Evolutionary conservation across 352 stramenopile genomes (phyloP).

Genomic region (Pelagophyceae sp.): DNA sequence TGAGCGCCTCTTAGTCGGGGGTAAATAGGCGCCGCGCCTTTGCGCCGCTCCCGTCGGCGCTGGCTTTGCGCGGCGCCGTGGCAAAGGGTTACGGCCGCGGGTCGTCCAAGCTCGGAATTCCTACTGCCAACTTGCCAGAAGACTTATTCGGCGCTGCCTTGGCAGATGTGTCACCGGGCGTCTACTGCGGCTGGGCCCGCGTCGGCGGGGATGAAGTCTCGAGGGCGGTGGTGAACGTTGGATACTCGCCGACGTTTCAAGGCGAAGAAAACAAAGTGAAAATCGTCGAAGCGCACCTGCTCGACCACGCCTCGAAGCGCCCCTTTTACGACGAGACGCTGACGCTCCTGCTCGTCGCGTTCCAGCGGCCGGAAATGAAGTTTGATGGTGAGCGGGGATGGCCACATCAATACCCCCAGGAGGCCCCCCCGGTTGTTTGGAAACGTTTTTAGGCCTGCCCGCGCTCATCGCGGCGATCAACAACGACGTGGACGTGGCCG

Average conservation of each 20-base stretch:
- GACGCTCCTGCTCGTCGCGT: slow-evolving; percentile 80
- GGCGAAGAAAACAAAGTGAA: slow-evolving; percentile 74
- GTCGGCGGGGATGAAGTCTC: slow-evolving; percentile 55
- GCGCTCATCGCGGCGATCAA: not conserved
- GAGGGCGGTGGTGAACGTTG: slow-evolving; percentile 93
- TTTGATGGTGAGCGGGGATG: too few species aligned
- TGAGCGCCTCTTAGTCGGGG: not conserved
- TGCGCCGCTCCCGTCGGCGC: slow-evolving; percentile 16
- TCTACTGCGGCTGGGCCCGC: slow-evolving; percentile 84
- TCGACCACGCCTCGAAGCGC: slow-evolving; percentile 55
- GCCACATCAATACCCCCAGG: too few species aligned
- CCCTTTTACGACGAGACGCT: slow-evolving; percentile 83
- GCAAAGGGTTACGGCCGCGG: slow-evolving; percentile 82
- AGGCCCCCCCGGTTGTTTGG: too few species aligned
- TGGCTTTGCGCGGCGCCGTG: slow-evolving; percentile 75
- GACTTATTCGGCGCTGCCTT: slow-evolving; percentile 51
- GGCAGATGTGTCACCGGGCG: slow-evolving; percentile 71
- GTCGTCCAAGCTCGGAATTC: slow-evolving; percentile 87
- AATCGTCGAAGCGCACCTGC: slow-evolving; percentile 88
- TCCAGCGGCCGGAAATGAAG: slow-evolving; percentile 82
- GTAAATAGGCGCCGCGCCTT: not conserved
- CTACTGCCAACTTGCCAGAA: slow-evolving; percentile 81
- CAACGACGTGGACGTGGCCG: not conserved
- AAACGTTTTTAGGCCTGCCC: too few species aligned
- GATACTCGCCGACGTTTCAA: slow-evolving; percentile 69